These are phyloP conservation scores for Akanthomyces muscarius DNA, from an alignment of 2,329 filamentous ascomycete genomes.

Conservation along the genomic window DNA sequence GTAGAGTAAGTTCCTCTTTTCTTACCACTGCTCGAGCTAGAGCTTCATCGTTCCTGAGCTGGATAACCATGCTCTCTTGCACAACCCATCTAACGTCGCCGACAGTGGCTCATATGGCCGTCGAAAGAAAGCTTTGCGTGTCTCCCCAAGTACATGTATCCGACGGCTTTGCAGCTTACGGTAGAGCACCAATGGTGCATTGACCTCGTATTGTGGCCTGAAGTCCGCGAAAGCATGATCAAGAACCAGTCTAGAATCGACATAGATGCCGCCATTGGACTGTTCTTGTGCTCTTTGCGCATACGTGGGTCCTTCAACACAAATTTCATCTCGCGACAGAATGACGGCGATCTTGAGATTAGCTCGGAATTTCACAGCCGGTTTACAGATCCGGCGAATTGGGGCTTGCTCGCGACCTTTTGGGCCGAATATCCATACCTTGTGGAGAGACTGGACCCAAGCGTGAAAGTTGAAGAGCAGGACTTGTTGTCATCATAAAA, in stretches of 20 bases:
- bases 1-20: background rate
- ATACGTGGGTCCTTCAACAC: background rate
- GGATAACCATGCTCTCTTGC: background rate
- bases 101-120: slow-evolving; percentile 5
- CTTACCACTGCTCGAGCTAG: no score
- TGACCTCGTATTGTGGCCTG: background rate
- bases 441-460: background rate
- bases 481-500: background rate
- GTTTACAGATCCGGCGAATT: background rate
- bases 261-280: background rate
- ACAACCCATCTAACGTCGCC: background rate
- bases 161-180: background rate
- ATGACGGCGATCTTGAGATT: slow-evolving; percentile 1
- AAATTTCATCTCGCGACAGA: background rate
- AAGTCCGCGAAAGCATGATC: background rate
- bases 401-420: background rate
- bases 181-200: slow-evolving; percentile 10
- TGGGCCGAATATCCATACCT: background rate
- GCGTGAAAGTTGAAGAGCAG: background rate
- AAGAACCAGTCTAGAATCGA: background rate
- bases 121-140: background rate
- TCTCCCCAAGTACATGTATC: slow-evolving; percentile 1
- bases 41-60: background rate
- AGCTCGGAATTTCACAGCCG: background rate
- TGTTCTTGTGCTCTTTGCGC: background rate